Base-by-base conservation (phyloP, 352 stramenopile genomes). In the Aphanomyces stellatus region DNA sequence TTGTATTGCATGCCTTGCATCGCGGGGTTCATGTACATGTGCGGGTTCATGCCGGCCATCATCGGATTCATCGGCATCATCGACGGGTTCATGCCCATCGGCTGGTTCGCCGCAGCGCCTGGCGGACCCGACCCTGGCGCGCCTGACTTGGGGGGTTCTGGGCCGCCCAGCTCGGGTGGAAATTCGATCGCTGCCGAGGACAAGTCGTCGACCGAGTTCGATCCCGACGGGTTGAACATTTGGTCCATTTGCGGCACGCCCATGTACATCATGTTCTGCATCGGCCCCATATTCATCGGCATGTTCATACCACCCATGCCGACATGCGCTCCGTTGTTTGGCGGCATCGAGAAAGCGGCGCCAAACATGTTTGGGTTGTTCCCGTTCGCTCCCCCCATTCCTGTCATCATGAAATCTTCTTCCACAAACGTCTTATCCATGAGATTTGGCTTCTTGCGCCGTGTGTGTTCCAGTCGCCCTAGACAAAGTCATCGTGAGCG, bases 11-110 rank as follows among this genome's bases (percentile, higher is more conserved):
- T 57, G 6, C 33, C 17, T 30, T 33, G 49, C 49, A 31, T 59
- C n/a, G 40, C 25, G 4, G 37, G 40, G 17, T 35, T 67, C 30
- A 31, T 17, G 35, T 67, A 67, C 60, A 67, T 56, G 33, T 67
- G 51, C 11, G 34, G 43, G 13, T 57, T 67, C 30, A 41, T 43
- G 27, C 60, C 60, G 8, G n/a, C 43, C 60, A 67, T 67, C 56
- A 64, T 64, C 1, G 60, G 11, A 24, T 67, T 67, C 60, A 67
- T 67, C 31, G 25, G 31, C 60, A 67, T 56, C 49, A 57, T 40
- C 49, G 49, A 37, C 15, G 49, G 49, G 30, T 57, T 24, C 49
- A 57, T 57, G 49, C 8, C 37, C 37, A 46, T 46, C 11, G 37
- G n/a, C 37, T 11, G 37, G n/a, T 46, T 46, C 11, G 37, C 2